A percentile compares a stretch with the other conserved stretches of the same genome.
phyloP scores from a whole-genome alignment of 2,329 filamentous ascomycete species.

The Aspergillus pseudoviridinutans region DNA sequence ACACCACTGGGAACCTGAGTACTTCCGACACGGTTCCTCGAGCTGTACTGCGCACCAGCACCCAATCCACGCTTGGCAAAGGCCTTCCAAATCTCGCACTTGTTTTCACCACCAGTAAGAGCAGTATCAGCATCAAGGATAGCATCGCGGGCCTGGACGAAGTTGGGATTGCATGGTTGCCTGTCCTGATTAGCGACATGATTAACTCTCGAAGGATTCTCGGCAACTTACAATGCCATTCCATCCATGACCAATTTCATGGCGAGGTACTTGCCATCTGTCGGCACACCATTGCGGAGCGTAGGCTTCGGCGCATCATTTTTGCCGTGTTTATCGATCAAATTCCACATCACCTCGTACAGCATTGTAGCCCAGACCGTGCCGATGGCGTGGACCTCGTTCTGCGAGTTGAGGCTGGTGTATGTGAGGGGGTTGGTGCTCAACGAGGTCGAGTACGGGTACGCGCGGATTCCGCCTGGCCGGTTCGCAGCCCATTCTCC shows the following conservation, averaged over 20 bases:
- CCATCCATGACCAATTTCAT: conserved; percentile 16
- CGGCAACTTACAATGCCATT: conserved; percentile 13
- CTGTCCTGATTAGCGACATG: conserved; percentile 1
- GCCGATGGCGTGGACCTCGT: conserved; percentile 9
- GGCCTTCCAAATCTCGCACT: conserved; percentile 14
- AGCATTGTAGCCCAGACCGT: conserved; percentile 13
- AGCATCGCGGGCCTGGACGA: conserved; percentile 12
- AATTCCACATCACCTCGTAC: conserved; percentile 15
- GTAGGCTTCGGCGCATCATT: conserved; percentile 5
- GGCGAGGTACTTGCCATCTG: conserved; percentile 12
- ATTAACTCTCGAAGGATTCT: too few species aligned
- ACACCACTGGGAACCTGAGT: not conserved
- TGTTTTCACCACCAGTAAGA: conserved; percentile 9
- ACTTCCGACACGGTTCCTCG: not conserved
- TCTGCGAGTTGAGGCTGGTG: conserved; percentile 5
- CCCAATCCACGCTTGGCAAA: conserved; percentile 15
- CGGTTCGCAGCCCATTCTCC: conserved; percentile 10
- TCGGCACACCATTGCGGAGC: conserved; percentile 3
- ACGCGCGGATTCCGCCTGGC: conserved; percentile 6
- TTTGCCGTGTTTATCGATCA: conserved; percentile 15
- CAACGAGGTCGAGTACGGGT: conserved; percentile 12
- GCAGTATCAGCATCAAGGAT: conserved; percentile 12
- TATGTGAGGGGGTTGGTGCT: conserved; percentile 9
- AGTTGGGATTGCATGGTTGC: conserved; percentile 16
- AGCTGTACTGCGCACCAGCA: conserved; percentile 1